These are phyloP conservation scores for Nematodospora valgi DNA, from an alignment of 805 yeast species.

Conservation along the genomic window DNA sequence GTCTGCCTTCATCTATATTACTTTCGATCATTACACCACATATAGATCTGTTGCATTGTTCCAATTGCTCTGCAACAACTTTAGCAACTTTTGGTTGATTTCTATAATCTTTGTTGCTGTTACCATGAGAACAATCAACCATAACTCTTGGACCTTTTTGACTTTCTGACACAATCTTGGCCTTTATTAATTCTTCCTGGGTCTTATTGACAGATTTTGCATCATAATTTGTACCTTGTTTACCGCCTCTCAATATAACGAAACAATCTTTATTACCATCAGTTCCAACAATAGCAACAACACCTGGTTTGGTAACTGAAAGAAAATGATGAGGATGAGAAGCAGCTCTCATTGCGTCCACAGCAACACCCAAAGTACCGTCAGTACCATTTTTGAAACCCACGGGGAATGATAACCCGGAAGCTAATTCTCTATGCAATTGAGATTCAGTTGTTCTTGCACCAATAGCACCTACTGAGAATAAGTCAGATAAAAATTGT, in stretches of 20 bases:
- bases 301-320: slow-evolving; percentile 93
- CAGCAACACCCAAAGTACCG: slow-evolving; percentile 89
- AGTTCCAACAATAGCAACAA: slow-evolving; percentile 93
- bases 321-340: slow-evolving; percentile 91
- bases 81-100: slow-evolving; percentile 91
- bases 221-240: slow-evolving; percentile 87
- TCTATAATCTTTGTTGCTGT: slow-evolving; percentile 83
- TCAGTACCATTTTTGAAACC: slow-evolving; percentile 99
- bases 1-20: slow-evolving; percentile 88
- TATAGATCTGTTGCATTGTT: slow-evolving; percentile 67
- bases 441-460: slow-evolving; percentile 99
- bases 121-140: slow-evolving; percentile 98
- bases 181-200: slow-evolving; percentile 52
- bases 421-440: slow-evolving; percentile 93
- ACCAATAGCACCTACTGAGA: slow-evolving; percentile 97
- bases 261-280: slow-evolving; percentile 90
- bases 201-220: slow-evolving; percentile 67
- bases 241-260: slow-evolving; percentile 94
- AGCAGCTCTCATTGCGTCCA: slow-evolving; percentile 92
- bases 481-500: slow-evolving; percentile 87
- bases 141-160: slow-evolving; percentile 66
- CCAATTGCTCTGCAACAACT: slow-evolving; percentile 72
- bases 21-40: slow-evolving; percentile 98
- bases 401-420: slow-evolving; percentile 95
- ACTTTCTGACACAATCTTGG: slow-evolving; percentile 43